Percentiles rank a stretch among this genome's conserved stretches.
These are phyloP conservation scores for Debaryomyces singareniensis DNA, from an alignment of 1,139 yeast species.

Conservation along the genomic window DNA sequence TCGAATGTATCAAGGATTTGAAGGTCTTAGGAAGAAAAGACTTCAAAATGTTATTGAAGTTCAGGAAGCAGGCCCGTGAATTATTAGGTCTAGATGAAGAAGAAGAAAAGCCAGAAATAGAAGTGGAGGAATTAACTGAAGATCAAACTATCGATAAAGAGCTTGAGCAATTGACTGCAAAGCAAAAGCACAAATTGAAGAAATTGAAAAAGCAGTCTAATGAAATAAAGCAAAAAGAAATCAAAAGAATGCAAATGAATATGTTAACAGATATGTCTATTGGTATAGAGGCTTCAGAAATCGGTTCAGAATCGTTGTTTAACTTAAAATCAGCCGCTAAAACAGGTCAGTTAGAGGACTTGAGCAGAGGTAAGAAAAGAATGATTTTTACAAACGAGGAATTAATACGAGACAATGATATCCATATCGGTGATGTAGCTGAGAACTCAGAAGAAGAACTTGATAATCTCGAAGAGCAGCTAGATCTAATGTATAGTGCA, in stretches of 20 bases:
- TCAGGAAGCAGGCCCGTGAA: conserved; percentile 85
- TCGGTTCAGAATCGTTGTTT: conserved; percentile 77
- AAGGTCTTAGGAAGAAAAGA: conserved; percentile 93
- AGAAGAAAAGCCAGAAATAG: conserved; percentile 43
- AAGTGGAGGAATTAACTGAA: conserved; percentile 70
- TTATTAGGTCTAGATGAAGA: conserved; percentile 62
- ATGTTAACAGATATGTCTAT: conserved; percentile 91
- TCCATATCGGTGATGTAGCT: conserved; percentile 33
- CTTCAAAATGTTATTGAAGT: conserved; percentile 73
- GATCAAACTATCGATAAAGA: conserved; percentile 89
- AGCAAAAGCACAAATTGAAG: conserved; percentile 60
- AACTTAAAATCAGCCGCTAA: conserved; percentile 78
- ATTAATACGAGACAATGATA: conserved; percentile 48
- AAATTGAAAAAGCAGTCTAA: conserved; percentile 79
- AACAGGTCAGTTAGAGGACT: conserved; percentile 69
- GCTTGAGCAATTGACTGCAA: conserved; percentile 64
- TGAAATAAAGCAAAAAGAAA: conserved; percentile 82
- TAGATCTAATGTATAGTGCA: conserved; percentile 73
- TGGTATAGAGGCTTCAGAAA: conserved; percentile 87
- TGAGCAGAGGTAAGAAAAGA: conserved; percentile 76
- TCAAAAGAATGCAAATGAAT: conserved; percentile 89
- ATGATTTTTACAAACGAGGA: conserved; percentile 63
- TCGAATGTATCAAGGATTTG: conserved; percentile 82
- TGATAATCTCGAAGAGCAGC: conserved; percentile 73
- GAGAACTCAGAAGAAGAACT: conserved; percentile 44